Base-by-base conservation (phyloP, 176 grass and related monocot species). In the Cenchrus purpureus region DNA sequence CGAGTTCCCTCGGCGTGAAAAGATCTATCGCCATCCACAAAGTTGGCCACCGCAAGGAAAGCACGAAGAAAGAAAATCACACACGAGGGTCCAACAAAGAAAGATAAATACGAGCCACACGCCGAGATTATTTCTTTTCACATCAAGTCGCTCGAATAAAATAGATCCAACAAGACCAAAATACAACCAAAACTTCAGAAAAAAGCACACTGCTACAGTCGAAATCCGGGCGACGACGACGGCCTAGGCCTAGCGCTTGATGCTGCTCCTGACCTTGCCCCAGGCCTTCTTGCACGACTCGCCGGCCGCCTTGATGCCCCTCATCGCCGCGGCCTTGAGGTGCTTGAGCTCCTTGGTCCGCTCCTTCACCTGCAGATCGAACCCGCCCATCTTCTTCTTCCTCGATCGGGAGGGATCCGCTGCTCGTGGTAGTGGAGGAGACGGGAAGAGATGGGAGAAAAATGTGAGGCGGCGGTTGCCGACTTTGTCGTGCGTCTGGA, bases 241-340 rank as follows among this genome's bases (percentile, higher is more conserved):
- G 62, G 62, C 14, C 48, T 40, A 40, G 37, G 37, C 37, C 88
- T 85, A 92, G 83, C 90, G 90, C 85, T 58, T 92, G 86, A 95
- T 95, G 74, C 57, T 83, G 64, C 63, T 80, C 90, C 85, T 92
- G 83, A 95, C 75, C 93, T 92, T 95, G 82, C 68, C 79, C 93
- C 93, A 95, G 3, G 90, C 87, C 82, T 90, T 92, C 88, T 90
- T 95, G 93, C 88, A 90, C 25, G 88, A 86, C 52, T 92, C 90
- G 19, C 90, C 83, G 76, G 92, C 93, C 17, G 55, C 93, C 90
- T 68, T 95, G 85, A 90, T 55, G 70, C 90, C 93, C 83, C 81
- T 92, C 60, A 90, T 84, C 69, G 92, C 83, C n/a, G 10, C 55
- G 4, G 37, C 42, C 85, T 87, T 88, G 79, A 92, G 76, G 77